Base-by-base conservation (phyloP, 768 basidiomycete genomes). In the Russula dissimulans region DNA sequence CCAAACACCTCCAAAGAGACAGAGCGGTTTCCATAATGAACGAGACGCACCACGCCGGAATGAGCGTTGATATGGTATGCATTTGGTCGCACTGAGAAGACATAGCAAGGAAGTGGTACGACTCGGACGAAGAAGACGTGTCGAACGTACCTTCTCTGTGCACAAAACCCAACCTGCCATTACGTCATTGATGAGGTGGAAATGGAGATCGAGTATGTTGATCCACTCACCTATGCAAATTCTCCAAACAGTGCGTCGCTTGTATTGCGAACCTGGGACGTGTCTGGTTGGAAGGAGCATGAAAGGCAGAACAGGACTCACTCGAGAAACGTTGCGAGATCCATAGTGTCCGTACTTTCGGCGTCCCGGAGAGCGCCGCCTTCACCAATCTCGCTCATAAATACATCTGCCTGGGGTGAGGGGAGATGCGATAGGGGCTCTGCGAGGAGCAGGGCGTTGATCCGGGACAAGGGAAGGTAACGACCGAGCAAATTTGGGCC, bases 311-410 rank as follows among this genome's bases (percentile, higher is more conserved):
- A 8, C 44, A 38, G n/a, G n/a, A 39, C 81, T 59, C 65, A 86
- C 85, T 89, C 86, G 2, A 89, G 75, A 71, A 88, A 89, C 0
- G 85, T 81, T 14, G 86, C 86, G 17, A 89, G 73, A 69, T 89
- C 87, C 84, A 89, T 87, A 53, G 86, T 80, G 67, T 86, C 85
- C 52, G 81, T 81, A 8, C 75, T 77, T 63, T 81, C 83, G 71
- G 80, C 75, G 56, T 80, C 82, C 56, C 82, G 83, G 49, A 74
- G 69, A 47, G 74, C 59, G 51, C 77, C 75, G 3, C 72, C 69
- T 54, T 81, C 80, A 57, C 79, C 78, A 14, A 75, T 70, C 5
- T 73, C 78, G 68, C 71, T 73, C 78, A 82, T 81, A 64, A 76
- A 77, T 14, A 76, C 69, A 62, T 84, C 85, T 8, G 73, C 77